Evolutionary conservation across 2,329 filamentous ascomycete genomes (phyloP), one percentile per base, ranked within the genome.

Genomic region (Gnomoniopsis sp.): DNA sequence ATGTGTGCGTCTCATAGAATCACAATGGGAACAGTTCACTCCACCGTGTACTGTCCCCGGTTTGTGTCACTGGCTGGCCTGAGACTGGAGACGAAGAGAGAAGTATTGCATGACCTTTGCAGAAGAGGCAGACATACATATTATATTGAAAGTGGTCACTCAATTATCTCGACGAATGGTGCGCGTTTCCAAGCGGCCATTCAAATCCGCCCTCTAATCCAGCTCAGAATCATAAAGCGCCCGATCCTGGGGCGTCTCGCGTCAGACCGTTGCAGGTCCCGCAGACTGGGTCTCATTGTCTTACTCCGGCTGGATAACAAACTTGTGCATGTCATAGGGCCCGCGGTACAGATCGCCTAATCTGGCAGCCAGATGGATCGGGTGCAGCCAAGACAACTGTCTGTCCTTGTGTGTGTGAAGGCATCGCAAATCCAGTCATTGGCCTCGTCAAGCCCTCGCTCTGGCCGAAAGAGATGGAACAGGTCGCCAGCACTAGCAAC

Each of bases 201-300:
- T 22, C 10, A 6, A 14, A 3, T 7, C 2, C 10, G 48, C 8
- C 14, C 22, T 19, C n/a, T 52, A n/a, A 3, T 44, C 33, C 23
- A 19, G 15, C 46, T 11, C 23, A 12, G 49, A 49, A 34, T 7
- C 23, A 52, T 38, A 43, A 36, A 41, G 36, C 17, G 14, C 52
- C 53, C 41, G 30, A 48, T 34, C 36, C 33, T 44, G 23, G 6
- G 23, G 38, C 15, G 10, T 33, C 7, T 52, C 51, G 38, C 41
- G 51, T 55, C 26, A 26, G 41, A 53, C 41, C 43, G 49, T 61
- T 58, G 48, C 55, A 59, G 36, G 59, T 59, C 52, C 19, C 17
- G 55, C 59, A 26, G 34, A 41, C 33, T 46, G 14, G 51, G 36
- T 48, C 38, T 49, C 60, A 51, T 51, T 49, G 60, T 62, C 57